Percentiles rank a stretch among this genome's conserved stretches.
Conservation (phyloP, 805 yeast species). For the Tetrapisispora arboricola region DNA sequence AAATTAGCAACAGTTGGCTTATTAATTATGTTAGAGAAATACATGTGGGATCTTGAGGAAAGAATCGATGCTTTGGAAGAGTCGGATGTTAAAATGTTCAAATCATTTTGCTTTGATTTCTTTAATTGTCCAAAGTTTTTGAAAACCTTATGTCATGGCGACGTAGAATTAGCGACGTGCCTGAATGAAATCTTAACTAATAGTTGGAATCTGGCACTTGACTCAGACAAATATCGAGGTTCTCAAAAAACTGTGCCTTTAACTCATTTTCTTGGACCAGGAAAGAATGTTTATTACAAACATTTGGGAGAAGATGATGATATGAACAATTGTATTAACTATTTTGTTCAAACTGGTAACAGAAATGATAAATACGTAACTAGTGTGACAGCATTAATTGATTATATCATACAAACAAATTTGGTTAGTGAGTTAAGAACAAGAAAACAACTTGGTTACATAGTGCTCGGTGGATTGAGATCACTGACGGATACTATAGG, state of each 20-base stretch:
- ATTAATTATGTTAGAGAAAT: conserved; percentile 44
- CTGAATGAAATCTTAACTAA: conserved; percentile 20
- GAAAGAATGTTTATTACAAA: conserved; percentile 29
- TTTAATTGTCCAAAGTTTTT: conserved; percentile 15
- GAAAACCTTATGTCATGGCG: conserved; percentile 45
- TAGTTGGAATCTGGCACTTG: background rate
- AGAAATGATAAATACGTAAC: conserved; percentile 29
- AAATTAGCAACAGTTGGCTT: conserved; percentile 41
- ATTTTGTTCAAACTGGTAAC: conserved; percentile 48
- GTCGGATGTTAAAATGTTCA: conserved; percentile 31
- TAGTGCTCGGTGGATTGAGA: conserved; percentile 47
- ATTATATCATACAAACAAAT: conserved; percentile 37
- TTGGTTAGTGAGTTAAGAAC: conserved; percentile 41
- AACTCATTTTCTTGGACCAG: conserved; percentile 32
- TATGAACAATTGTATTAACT: conserved; percentile 41
- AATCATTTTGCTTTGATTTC: conserved; percentile 23
- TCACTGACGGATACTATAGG: conserved; percentile 45
- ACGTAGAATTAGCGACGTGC: conserved; percentile 23
- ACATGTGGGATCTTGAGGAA: conserved; percentile 44
- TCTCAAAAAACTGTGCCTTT: conserved; percentile 13
- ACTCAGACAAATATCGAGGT: background rate
- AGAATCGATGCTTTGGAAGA: conserved; percentile 48
- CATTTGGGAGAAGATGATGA: conserved; percentile 34
- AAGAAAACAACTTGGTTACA: conserved; percentile 52
- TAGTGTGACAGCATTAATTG: conserved; percentile 37